phyloP scores from a whole-genome alignment of 768 basidiomycete species.

The Albatrellus ellisii region DNA sequence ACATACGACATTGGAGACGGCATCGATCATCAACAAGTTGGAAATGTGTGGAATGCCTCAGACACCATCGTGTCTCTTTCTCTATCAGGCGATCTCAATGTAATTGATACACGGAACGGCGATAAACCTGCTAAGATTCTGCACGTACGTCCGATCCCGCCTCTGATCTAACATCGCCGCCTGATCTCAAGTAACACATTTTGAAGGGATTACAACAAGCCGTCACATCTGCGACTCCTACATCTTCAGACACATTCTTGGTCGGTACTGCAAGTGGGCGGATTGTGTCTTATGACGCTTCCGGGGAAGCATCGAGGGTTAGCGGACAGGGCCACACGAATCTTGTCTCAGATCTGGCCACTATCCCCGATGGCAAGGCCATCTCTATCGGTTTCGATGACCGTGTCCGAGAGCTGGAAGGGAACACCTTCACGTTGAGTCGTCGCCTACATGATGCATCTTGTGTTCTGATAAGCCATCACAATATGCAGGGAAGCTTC shows the following conservation, averaged over 20 bases:
- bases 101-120: slow-evolving; percentile 64
- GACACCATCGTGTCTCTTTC: slow-evolving; percentile 73
- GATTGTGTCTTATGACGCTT: slow-evolving; percentile 45
- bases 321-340: slow-evolving; percentile 59
- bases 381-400: slow-evolving; percentile 80
- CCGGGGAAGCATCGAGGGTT: slow-evolving; percentile 32
- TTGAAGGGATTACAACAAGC: slow-evolving; percentile 74
- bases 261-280: slow-evolving; percentile 76
- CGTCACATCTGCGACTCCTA: slow-evolving; percentile 48
- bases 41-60: slow-evolving; percentile 70
- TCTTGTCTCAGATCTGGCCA: slow-evolving; percentile 50
- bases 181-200: too few species aligned
- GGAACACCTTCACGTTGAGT: slow-evolving; percentile 32
- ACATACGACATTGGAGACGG: slow-evolving; percentile 66
- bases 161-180: background rate
- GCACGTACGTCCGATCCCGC: slow-evolving; percentile 29
- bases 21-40: slow-evolving; percentile 75
- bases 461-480: background rate
- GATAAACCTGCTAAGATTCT: slow-evolving; percentile 49
- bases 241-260: slow-evolving; percentile 50
- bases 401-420: slow-evolving; percentile 50
- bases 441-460: background rate
- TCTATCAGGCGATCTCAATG: slow-evolving; percentile 65
- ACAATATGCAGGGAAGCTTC: slow-evolving; percentile 42
- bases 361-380: slow-evolving; percentile 33